Evolutionary conservation across 2,329 filamentous ascomycete species (phyloP).

Genomic region (Aspergillus aculeatus): DNA sequence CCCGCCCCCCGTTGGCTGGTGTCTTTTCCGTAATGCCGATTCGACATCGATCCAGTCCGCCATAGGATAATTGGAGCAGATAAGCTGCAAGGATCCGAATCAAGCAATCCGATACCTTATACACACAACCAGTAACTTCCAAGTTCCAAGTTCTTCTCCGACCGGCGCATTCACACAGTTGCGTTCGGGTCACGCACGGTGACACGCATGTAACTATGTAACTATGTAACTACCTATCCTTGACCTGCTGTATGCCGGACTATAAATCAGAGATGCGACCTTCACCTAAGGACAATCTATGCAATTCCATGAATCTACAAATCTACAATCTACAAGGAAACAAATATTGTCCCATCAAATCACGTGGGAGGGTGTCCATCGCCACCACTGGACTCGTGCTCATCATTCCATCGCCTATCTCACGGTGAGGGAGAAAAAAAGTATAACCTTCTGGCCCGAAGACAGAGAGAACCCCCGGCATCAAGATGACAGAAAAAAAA

Average conservation of each 20-base stretch:
- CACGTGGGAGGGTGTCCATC: background rate
- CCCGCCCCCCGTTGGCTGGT: background rate
- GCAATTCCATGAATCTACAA: background rate
- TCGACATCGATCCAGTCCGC: background rate
- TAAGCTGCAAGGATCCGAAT: background rate
- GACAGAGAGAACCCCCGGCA: background rate
- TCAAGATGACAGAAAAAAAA: background rate
- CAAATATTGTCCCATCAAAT: background rate
- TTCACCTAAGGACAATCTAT: too few species aligned
- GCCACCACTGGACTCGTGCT: background rate
- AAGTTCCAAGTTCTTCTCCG: background rate
- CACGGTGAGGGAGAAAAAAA: background rate
- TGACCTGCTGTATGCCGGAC: too few species aligned
- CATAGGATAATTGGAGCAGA: too few species aligned
- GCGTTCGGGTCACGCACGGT: too few species aligned
- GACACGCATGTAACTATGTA: too few species aligned
- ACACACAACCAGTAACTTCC: too few species aligned
- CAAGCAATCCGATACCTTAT: background rate
- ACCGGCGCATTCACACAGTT: background rate
- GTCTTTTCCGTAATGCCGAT: background rate
- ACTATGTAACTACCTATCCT: too few species aligned
- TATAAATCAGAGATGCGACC: too few species aligned
- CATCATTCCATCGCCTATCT: background rate
- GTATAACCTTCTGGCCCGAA: background rate
- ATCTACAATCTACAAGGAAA: background rate